These are phyloP conservation scores for Thermothielavioides terrestris DNA, from an alignment of 495 filamentous ascomycete species.

Conservation along the genomic window DNA sequence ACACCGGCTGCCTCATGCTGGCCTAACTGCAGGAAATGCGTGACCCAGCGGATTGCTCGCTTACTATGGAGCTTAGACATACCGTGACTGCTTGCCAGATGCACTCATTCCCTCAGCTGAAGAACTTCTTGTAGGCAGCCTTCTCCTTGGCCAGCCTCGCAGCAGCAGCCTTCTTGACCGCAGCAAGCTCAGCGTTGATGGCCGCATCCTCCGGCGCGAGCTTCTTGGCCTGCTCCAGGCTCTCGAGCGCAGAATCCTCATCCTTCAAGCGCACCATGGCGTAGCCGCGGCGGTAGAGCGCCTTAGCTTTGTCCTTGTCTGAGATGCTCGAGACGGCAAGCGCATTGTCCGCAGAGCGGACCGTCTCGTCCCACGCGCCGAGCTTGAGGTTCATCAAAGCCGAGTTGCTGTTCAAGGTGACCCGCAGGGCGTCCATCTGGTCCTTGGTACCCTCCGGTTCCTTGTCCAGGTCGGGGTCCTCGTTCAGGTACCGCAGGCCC, in stretches of 20 bases:
- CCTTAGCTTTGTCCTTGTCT: slow-evolving; percentile 81
- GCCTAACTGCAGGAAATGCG: too few relatives aligned
- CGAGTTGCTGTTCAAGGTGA: slow-evolving; percentile 35
- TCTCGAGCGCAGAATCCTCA: slow-evolving; percentile 72
- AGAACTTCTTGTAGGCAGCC: slow-evolving; percentile 83
- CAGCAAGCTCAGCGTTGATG: slow-evolving; percentile 62
- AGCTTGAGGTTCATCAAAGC: slow-evolving; percentile 66
- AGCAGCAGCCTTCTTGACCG: slow-evolving; percentile 64
- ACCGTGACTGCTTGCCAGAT: neutral
- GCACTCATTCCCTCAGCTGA: slow-evolving; percentile 31
- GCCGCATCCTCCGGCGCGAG: slow-evolving; percentile 69
- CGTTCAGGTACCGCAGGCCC: slow-evolving; percentile 86
- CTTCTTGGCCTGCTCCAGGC: slow-evolving; percentile 67
- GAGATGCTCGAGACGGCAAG: slow-evolving; percentile 55
- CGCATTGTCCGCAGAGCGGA: slow-evolving; percentile 62
- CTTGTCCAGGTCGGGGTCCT: slow-evolving; percentile 65
- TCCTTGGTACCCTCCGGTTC: slow-evolving; percentile 58
- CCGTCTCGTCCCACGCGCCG: slow-evolving; percentile 56
- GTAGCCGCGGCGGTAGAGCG: slow-evolving; percentile 69
- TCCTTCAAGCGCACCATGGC: slow-evolving; percentile 69
- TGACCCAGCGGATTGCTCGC: too few relatives aligned
- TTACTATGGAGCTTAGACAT: neutral
- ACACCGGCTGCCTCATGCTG: too few relatives aligned
- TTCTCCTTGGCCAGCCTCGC: slow-evolving; percentile 78
- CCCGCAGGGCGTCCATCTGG: slow-evolving; percentile 55